Base-by-base conservation (phyloP, 2,329 filamentous ascomycete species). In the Pseudocercospora crystallina region DNA sequence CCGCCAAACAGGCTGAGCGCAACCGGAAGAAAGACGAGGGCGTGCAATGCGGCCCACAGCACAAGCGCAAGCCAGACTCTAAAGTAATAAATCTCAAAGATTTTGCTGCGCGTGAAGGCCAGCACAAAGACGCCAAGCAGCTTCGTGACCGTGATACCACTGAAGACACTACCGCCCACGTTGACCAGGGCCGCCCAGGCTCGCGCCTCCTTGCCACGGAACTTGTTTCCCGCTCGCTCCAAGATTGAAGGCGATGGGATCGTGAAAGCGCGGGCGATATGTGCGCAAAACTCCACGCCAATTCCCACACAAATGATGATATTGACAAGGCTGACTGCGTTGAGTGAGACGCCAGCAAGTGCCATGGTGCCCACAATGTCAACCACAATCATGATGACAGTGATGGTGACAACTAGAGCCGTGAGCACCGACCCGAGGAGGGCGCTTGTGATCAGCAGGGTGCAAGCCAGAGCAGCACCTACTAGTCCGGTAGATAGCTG, bases 31-130 rank as follows among this genome's bases (percentile, higher is more conserved):
- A 97, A 95, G 7, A 99, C 81, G 41, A 99, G 77, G 0, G 94
- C 90, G 69, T 99, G 94, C 8, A 85, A 80, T 7, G 89, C 89
- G 2, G 91, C 95, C 69, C 96, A 92, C 8, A 95, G 69, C 9
- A 99, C 91, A 47, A 99, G 80, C 5, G 91, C 87, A 13, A 96
- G 76, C 94, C 94, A 99, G 37, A 99, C 88, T 37, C 94, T 82
- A 79, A 99, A 99, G 73, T 99, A 99, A 74, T 99, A 99, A 51
- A 99, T 90, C 75, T 99, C 95, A 64, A 99, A 99, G 66, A 99
- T 99, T 81, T 97, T 99, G 70, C 89, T 95, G 44, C 89, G 79
- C 7, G 94, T 99, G 65, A 96, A 99, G 0, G 94, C 94, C 14
- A 99, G 77, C 32, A 99, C 94, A 39, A 81, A 86, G 0, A 99